Evolutionary conservation across 768 basidiomycete genomes (phyloP), one percentile per base, ranked within the genome.

Genomic region (Dacryopinax spathularia): DNA sequence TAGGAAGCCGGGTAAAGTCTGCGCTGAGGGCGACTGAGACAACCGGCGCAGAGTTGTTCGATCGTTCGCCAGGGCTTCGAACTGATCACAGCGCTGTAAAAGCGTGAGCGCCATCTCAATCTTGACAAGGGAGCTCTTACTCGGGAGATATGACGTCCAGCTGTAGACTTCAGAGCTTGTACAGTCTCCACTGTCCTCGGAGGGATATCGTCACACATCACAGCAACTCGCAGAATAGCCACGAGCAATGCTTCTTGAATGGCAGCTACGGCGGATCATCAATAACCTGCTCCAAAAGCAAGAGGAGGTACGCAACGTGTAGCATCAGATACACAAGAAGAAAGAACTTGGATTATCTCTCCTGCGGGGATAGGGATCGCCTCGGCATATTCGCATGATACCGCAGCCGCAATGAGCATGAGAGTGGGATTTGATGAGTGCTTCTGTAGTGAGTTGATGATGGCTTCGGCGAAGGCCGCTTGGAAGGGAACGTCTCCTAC

Each of bases 171-270:
- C 41, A 85, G 62, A 35, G 73, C 73, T 22, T 73, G 72, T 12
- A 89, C 81, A 15, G 70, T 66, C 25, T 70, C 72, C 15, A 75
- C 66, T 25, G 82, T 76, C 5, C 80, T 73, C 20, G 75, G 70
- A 2, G 85, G 81, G 12, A 86, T 70, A 25, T 79, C 74, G 10
- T 82, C 79, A 68, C 83, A 85, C 20, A 83, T 80, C 1, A 80
- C 82, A 60, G 80, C 77, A 33, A 89, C 66, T 62, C 88, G 79
- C 34, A 90, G 73, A 84, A 91, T 87, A 2, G 84, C 79, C 33
- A 91, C 70, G 33, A 92, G 73, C 65, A 82, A 83, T 2, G 83
- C 83, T 64, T 92, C 89, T 70, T 88, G 86, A 7, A 91, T 81
- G 31, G 84, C 76, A 34, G 80, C 89, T 91, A 65, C 25, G 16